Percentiles rank a stretch among this genome's conserved stretches.
Conservation (phyloP, 306 rosid species). For the Ceratonia siliqua region DNA sequence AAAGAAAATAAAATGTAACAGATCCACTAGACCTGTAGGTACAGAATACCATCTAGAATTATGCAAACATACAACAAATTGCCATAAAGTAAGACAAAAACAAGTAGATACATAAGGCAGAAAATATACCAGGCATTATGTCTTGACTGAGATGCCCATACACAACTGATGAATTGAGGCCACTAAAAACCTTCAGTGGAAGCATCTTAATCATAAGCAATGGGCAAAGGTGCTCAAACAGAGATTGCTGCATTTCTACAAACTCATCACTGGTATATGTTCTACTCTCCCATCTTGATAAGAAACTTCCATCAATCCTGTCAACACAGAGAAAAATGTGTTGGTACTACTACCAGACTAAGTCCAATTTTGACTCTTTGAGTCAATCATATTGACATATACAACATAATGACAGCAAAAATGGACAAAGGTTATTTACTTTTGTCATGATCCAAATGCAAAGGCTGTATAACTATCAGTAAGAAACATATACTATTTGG, state of each 20-base stretch:
- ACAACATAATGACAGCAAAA: not conserved
- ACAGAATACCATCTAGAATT: not conserved
- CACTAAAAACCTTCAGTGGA: slow-evolving; percentile 75
- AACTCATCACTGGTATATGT: slow-evolving; percentile 53
- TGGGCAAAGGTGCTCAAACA: slow-evolving; percentile 91
- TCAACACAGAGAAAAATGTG: slow-evolving; percentile 20
- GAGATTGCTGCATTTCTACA: slow-evolving; percentile 54
- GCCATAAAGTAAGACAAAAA: not conserved
- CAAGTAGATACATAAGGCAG: slow-evolving; percentile 29
- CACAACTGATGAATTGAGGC: slow-evolving; percentile 60
- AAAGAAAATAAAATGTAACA: not conserved
- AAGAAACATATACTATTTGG: slow-evolving; percentile 2
- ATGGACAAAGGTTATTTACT: not conserved
- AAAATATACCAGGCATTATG: slow-evolving; percentile 46
- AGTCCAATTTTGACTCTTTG: slow-evolving; percentile 15
- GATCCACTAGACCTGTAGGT: not conserved
- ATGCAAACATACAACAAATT: slow-evolving; percentile 4
- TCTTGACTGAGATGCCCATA: slow-evolving; percentile 59
- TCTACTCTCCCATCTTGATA: slow-evolving; percentile 51
- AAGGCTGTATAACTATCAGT: not conserved
- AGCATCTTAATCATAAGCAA: slow-evolving; percentile 85
- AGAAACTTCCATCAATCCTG: slow-evolving; percentile 67
- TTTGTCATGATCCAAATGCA: slow-evolving; percentile 15
- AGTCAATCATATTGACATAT: slow-evolving; percentile 1
- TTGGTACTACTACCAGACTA: slow-evolving; percentile 5